Conservation (phyloP, 805 yeast species). For the Phaffomyces antillensis region DNA sequence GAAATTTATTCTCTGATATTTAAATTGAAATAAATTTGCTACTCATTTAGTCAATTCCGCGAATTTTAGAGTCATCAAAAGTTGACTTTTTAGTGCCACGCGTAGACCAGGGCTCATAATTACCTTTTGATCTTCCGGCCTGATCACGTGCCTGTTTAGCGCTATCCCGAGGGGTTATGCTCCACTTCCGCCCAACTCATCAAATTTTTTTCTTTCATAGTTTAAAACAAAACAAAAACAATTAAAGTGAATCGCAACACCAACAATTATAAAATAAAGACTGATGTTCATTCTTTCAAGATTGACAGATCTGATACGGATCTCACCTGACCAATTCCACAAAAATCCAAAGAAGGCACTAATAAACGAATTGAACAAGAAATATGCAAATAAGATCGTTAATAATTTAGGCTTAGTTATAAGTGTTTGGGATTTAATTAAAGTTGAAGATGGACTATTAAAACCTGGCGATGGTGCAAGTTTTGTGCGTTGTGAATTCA, state of each 20-base stretch:
- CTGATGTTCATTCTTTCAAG: conserved; percentile 79
- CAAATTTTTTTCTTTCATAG: not conserved
- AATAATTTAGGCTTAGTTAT: conserved; percentile 80
- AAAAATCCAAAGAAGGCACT: conserved; percentile 67
- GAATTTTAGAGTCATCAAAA: too few species aligned
- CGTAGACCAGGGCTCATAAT: too few species aligned
- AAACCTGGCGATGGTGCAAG: conserved; percentile 94
- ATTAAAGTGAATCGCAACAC: too few species aligned
- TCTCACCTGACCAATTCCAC: conserved; percentile 80
- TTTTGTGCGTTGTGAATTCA: conserved; percentile 64
- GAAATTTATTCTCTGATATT: too few species aligned
- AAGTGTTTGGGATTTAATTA: conserved; percentile 74
- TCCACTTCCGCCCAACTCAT: not conserved
- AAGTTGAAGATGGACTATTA: conserved; percentile 81
- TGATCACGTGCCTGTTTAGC: too few species aligned
- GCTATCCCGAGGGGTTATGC: too few species aligned
- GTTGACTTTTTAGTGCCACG: too few species aligned
- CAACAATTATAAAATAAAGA: too few species aligned
- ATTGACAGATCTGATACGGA: conserved; percentile 75
- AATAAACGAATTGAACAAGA: conserved; percentile 71
- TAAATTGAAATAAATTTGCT: too few species aligned
- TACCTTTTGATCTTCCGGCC: too few species aligned
- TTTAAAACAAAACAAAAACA: too few species aligned
- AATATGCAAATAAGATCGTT: conserved; percentile 80
- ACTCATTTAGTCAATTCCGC: too few species aligned